Base-by-base conservation (phyloP, 164 flowering plant species). In the Akebia trifoliata region DNA sequence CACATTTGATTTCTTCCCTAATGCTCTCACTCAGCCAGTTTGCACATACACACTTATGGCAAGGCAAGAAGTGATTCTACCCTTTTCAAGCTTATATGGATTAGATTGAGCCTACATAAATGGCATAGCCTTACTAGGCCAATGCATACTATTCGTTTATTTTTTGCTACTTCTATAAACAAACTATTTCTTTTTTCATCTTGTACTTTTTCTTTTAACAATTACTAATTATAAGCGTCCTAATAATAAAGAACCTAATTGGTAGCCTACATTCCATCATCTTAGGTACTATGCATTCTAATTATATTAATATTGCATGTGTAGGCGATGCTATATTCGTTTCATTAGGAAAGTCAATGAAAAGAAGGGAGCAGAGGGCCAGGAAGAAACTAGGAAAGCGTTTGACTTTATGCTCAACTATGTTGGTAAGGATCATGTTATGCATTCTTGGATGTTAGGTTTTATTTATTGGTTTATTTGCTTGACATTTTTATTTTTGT, bases 301-400 rank as follows among this genome's bases (percentile, higher is more conserved):
- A 15, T 44, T n/a, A n/a, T 56, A 43, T 63, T 28, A 32, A 26
- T 62, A 3, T 53, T 71, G 60, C 24, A 25, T 58, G 47, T 79
- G 62, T 63, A 92, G 98, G 98, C 78, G 87, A 48, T 87, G 95
- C 79, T 93, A 93, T 66, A 93, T 93, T 49, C 89, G 91, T 44
- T 93, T 85, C 71, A 89, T 93, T 40, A 76, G 86, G 71, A 89
- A 85, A 71, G 82, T 71, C 24, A 87, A 93, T 77, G 94, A 89
- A 39, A 87, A 76, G 74, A 93, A 78, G 69, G 98, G 95, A 17
- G 59, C 64, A 29, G 97, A 93, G 71, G 97, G 97, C 54, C 84
- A 76, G 56, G 98, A 87, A 70, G 98, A 93, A 76, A 89, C 97
- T 9, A 84, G 82, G 70, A 93, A 85, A 72, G 95, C 98, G 60